A percentile compares a stretch with the other conserved stretches of the same genome.
These are phyloP conservation scores for Melampsora larici-populina DNA, from an alignment of 1,284 basidiomycete species.

Conservation along the genomic window DNA sequence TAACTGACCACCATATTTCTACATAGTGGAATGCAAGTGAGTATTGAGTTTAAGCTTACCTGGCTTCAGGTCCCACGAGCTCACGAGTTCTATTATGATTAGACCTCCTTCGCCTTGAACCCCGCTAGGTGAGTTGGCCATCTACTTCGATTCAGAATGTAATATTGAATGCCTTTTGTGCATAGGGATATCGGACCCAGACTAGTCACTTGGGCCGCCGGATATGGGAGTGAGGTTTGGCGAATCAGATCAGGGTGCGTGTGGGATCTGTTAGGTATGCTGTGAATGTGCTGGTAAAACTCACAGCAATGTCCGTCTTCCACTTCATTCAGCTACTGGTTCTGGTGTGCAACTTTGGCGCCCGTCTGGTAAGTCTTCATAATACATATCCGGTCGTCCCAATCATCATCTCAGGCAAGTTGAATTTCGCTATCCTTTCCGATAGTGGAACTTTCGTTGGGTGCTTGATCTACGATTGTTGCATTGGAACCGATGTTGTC, in stretches of 20 bases:
- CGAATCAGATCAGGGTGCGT: constrained; percentile 1
- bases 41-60: background rate
- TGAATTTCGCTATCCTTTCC: background rate
- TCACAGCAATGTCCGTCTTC: background rate
- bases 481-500: background rate
- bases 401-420: background rate
- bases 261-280: background rate
- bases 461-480: constrained; percentile 2
- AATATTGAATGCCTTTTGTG: background rate
- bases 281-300: too few relatives aligned
- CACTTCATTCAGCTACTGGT: background rate
- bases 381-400: too few relatives aligned
- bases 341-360: constrained; percentile 7
- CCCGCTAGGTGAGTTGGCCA: constrained; percentile 22
- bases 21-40: constrained; percentile 32
- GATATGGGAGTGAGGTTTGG: constrained; percentile 26
- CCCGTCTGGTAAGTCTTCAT: background rate
- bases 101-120: constrained; percentile 39
- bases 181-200: constrained; percentile 29
- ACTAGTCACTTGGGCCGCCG: constrained; percentile 19
- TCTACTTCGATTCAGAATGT: background rate
- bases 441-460: background rate
- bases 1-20: background rate
- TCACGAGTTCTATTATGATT: background rate
- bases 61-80: background rate